phyloP scores from a whole-genome alignment of 2,329 filamentous ascomycete species.

The Boeremia exigua region DNA sequence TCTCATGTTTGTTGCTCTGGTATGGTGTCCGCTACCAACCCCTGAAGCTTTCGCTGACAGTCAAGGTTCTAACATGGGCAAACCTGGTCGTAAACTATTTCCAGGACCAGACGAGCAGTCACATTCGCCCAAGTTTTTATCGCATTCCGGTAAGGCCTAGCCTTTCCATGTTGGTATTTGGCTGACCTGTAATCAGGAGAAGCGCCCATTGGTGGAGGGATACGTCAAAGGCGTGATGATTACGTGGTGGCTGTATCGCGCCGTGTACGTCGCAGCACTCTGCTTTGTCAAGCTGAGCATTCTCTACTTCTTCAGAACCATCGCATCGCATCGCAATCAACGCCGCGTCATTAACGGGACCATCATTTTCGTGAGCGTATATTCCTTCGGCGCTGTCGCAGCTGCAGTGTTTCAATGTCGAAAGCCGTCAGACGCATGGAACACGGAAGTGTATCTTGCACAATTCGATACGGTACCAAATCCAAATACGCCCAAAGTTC shows the following conservation, averaged over 20 bases:
- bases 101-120: conserved; percentile 40
- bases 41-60: background rate
- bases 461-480: conserved; percentile 37
- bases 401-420: conserved; percentile 44
- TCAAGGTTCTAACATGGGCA: conserved; percentile 44
- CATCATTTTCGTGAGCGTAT: conserved; percentile 40
- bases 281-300: conserved; percentile 44
- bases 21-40: conserved; percentile 15
- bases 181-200: conserved; percentile 33
- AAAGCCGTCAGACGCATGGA: conserved; percentile 38
- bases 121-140: conserved; percentile 32
- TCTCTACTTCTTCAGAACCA: conserved; percentile 45
- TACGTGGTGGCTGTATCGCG: conserved; percentile 45
- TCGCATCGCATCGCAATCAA: conserved; percentile 43
- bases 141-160: conserved; percentile 27
- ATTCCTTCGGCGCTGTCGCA: conserved; percentile 36
- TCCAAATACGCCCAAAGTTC: conserved; percentile 24
- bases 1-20: conserved; percentile 43
- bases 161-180: background rate
- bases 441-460: conserved; percentile 35
- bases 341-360: conserved; percentile 37
- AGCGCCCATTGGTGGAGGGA: conserved; percentile 31
- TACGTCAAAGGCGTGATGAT: conserved; percentile 38
- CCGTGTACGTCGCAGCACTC: conserved; percentile 37
- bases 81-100: conserved; percentile 46